Base-by-base conservation (phyloP, 805 yeast genomes). In the Komagataella pastoris region DNA sequence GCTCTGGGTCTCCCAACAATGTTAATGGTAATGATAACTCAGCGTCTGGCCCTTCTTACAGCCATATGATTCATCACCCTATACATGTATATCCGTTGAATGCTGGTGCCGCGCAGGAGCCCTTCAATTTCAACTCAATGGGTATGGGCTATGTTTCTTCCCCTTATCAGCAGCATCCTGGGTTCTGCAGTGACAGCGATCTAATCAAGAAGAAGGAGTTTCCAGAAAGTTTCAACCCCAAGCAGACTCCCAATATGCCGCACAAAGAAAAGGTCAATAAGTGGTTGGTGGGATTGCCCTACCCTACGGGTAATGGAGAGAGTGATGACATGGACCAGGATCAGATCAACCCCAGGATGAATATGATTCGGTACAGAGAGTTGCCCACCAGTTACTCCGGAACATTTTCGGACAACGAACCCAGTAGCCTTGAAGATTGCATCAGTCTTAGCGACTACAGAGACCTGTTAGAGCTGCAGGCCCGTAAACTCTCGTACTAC, bases 211-310 rank as follows among this genome's bases (percentile, higher is more conserved):
- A 48, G 7, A 43, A 47, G 12, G 44, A n/a, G 44, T 72, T 78
- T 51, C 82, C 84, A 1, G 54, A 67, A 1, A 58, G 60, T 12
- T 83, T 85, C 59, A 74, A 83, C 53, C 91, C 91, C 10, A 70
- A 88, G 58, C 65, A 65, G 30, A 79, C 80, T 2, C 66, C 74
- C 7, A 81, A 79, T 61, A 84, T 85, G 89, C 72, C 80, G 1
- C 76, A 73, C 55, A 68, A 65, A 49, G 91, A 85, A 58, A 85
- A 85, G 58, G 85, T 85, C 1, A 70, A 70, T 44, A 66, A 62
- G 6, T 85, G 93, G 93, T 74, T 85, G 43, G 66, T 67, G 3
- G 69, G 71, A 24, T 73, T 85, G 3, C 90, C 90, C 1, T 70
- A 65, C 50, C 59, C 66, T 0, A 44, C 51, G 17, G 72, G 71